Percentiles rank a stretch among this genome's conserved stretches.
phyloP scores from a whole-genome alignment of 352 stramenopile species.

The Globisporangium sylvaticum region DNA sequence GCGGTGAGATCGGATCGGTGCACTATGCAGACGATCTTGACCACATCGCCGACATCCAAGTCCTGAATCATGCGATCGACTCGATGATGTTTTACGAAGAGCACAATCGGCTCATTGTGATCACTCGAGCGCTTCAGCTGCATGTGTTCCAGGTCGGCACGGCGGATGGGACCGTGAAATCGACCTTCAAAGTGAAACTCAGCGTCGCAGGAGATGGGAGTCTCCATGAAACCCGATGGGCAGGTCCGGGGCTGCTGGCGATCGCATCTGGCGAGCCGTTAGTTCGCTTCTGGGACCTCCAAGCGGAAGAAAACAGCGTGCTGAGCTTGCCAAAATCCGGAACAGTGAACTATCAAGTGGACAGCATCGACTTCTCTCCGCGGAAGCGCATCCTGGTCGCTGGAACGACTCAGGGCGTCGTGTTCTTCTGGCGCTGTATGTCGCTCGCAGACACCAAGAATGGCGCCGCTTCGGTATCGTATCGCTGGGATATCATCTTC shows the following conservation, averaged over 20 bases:
- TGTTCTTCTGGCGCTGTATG: conserved; percentile 89
- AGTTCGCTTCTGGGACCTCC: conserved; percentile 91
- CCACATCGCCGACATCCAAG: conserved; percentile 89
- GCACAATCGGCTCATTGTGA: conserved; percentile 79
- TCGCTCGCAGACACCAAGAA: conserved; percentile 28
- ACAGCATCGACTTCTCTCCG: conserved; percentile 87
- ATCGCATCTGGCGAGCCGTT: conserved; percentile 87
- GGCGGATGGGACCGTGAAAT: conserved; percentile 78
- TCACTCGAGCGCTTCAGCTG: conserved; percentile 88
- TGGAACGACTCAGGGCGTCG: conserved; percentile 76
- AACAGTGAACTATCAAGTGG: conserved; percentile 59
- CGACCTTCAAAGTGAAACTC: conserved; percentile 87
- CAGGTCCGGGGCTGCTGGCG: conserved; percentile 83
- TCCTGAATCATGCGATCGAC: conserved; percentile 84
- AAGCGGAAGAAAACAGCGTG: conserved; percentile 90
- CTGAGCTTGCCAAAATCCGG: conserved; percentile 67
- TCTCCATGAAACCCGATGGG: conserved; percentile 86
- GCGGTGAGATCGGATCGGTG: conserved; percentile 86
- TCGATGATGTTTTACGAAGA: conserved; percentile 89
- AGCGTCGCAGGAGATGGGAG: conserved; percentile 79
- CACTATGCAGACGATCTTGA: conserved; percentile 92
- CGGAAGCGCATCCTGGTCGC: conserved; percentile 84
- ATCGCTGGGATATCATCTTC: conserved; percentile 74
- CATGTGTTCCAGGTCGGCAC: conserved; percentile 87
- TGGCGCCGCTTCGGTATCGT: conserved; percentile 17